These are phyloP conservation scores for Agaricus bisporus DNA, from an alignment of 768 basidiomycete species.

Conservation along the genomic window DNA sequence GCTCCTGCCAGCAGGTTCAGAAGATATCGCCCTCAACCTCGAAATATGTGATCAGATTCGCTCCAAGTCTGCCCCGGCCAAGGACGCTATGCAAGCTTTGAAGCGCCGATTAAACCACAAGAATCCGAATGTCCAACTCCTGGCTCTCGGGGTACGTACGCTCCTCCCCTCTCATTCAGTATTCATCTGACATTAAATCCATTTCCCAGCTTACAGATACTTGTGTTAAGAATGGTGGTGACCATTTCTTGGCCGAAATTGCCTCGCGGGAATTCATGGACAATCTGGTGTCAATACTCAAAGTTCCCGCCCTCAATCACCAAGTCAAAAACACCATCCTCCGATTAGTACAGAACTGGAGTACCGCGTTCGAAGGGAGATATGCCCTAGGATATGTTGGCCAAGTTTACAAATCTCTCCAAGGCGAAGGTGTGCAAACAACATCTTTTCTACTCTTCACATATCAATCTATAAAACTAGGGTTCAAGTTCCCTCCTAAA, in stretches of 20 bases:
- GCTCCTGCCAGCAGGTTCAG: conserved; percentile 71
- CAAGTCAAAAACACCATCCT: conserved; percentile 81
- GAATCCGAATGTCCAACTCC: conserved; percentile 92
- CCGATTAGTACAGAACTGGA: conserved; percentile 89
- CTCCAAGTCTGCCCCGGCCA: conserved; percentile 79
- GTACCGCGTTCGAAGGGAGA: conserved; percentile 82
- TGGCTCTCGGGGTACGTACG: conserved; percentile 72
- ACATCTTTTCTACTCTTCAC: background rate
- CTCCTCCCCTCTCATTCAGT: background rate
- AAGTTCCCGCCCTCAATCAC: conserved; percentile 65
- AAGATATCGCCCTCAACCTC: conserved; percentile 90
- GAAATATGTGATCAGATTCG: conserved; percentile 97
- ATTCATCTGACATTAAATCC: background rate
- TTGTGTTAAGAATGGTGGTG: conserved; percentile 96
- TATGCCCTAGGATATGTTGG: conserved; percentile 64
- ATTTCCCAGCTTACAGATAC: conserved; percentile 70
- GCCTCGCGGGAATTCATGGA: conserved; percentile 91
- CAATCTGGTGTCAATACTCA: conserved; percentile 85
- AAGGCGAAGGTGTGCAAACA: conserved; percentile 60
- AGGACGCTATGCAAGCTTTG: conserved; percentile 83
- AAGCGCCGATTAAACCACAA: conserved; percentile 85
- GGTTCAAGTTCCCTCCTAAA: conserved; percentile 81
- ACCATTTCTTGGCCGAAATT: conserved; percentile 79
- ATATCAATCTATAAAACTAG: conserved; percentile 27
- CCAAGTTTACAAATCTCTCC: conserved; percentile 74